A percentile compares a stretch with the other conserved stretches of the same genome.
Conservation (phyloP, 176 grass and related monocot genomes). For the Triticum timopheevii region DNA sequence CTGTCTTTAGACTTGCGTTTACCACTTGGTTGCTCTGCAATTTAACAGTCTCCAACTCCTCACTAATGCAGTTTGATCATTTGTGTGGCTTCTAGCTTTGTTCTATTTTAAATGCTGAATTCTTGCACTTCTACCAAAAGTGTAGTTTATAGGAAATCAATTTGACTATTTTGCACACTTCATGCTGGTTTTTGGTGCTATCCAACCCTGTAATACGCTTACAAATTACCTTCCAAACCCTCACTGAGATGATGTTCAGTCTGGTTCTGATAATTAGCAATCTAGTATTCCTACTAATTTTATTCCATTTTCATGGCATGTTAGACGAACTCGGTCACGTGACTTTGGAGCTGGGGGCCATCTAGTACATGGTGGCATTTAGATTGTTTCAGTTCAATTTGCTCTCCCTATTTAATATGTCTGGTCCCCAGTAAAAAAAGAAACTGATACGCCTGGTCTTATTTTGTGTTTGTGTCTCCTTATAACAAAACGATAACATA, state of each 20-base stretch:
- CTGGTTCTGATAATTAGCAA: neutral
- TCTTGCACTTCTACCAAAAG: neutral
- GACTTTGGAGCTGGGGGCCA: neutral
- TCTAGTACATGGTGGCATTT: neutral
- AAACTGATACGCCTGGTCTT: neutral
- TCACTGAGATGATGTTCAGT: neutral
- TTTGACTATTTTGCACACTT: neutral
- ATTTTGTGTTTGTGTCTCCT: neutral
- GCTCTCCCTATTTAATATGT: neutral
- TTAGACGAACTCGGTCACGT: neutral
- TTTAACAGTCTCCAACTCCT: neutral
- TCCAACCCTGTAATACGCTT: neutral
- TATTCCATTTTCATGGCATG: neutral
- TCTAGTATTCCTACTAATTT: neutral
- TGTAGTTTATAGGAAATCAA: neutral
- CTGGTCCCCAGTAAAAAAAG: neutral
- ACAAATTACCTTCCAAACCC: neutral
- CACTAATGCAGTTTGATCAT: neutral
- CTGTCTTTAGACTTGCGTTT: neutral
- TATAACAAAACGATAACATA: constrained; percentile 3
- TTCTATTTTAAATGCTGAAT: neutral
- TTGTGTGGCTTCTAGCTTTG: neutral
- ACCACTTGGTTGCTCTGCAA: neutral
- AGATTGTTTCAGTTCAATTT: neutral
- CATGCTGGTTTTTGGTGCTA: neutral